A percentile compares a stretch with the other conserved stretches of the same genome.
phyloP scores from a whole-genome alignment of 2,329 filamentous ascomycete genomes.

The Aspergillus ochraceoroseus region DNA sequence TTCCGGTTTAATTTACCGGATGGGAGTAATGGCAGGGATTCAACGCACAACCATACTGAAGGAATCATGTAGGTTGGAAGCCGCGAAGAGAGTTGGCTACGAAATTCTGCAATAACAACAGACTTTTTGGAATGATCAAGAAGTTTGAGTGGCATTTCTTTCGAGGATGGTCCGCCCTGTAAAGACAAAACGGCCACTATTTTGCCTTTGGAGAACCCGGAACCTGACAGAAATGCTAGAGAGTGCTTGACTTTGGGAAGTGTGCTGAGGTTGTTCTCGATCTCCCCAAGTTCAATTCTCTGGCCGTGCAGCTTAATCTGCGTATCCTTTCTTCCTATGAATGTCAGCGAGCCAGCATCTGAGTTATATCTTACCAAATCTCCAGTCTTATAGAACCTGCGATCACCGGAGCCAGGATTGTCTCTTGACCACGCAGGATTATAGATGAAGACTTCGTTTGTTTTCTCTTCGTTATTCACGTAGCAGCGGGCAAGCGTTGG shows the following conservation, averaged over 20 bases:
- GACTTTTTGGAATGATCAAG: slow-evolving; percentile 22
- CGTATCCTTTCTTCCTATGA: slow-evolving; percentile 59
- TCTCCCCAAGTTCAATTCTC: slow-evolving; percentile 56
- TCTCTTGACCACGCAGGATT: slow-evolving; percentile 51
- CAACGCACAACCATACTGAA: slow-evolving; percentile 44
- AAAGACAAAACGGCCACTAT: slow-evolving; percentile 34
- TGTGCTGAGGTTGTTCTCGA: slow-evolving; percentile 40
- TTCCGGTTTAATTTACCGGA: slow-evolving; percentile 48
- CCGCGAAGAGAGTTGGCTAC: slow-evolving; percentile 26
- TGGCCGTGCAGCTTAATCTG: slow-evolving; percentile 65
- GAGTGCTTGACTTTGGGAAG: slow-evolving; percentile 34
- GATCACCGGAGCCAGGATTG: slow-evolving; percentile 27
- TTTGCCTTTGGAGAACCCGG: slow-evolving; percentile 32
- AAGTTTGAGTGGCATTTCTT: slow-evolving; percentile 25
- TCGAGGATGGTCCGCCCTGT: slow-evolving; percentile 17
- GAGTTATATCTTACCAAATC: slow-evolving; percentile 40
- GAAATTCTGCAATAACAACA: slow-evolving; percentile 24
- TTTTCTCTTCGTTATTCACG: slow-evolving; percentile 55
- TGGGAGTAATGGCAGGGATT: slow-evolving; percentile 41
- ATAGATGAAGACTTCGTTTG: slow-evolving; percentile 54
- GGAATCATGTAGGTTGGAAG: slow-evolving; percentile 50
- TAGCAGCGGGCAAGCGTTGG: slow-evolving; percentile 61
- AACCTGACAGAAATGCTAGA: slow-evolving; percentile 35
- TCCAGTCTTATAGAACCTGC: slow-evolving; percentile 42
- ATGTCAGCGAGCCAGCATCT: slow-evolving; percentile 34